Base-by-base conservation (phyloP, 441 rosid genomes). In the Dalechampia spathulata region DNA sequence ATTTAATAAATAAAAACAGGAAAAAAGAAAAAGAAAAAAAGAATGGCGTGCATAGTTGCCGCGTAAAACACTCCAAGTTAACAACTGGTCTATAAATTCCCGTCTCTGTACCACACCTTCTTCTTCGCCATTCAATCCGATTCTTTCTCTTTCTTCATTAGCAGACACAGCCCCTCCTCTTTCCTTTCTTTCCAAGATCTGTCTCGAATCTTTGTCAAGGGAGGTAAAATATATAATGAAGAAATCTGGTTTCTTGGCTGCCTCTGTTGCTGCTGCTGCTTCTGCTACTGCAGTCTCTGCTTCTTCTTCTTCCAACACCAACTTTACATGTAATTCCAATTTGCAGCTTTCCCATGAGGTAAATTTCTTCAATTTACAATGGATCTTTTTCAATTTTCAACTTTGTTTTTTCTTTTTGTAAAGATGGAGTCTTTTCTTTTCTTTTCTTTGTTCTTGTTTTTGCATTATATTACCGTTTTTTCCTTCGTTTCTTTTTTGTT, bases 211-310 rank as follows among this genome's bases (percentile, higher is more conserved):
- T 38, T 51, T 16, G 23, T 32, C 55, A 39, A 55, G 15, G 49
- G 0, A n/a, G 46, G 20, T 43, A 25, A 52, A 27, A 36, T 41
- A 47, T 40, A 23, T 28, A 21, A 90, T 83, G 95, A 85, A 85
- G 75, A 82, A 69, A 69, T 78, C 95, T 1, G 75, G 85, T 25
- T 21, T 83, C 53, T 49, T 87, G 1, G 85, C 85, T 20, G 92
- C 82, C 17, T 80, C 87, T 20, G 66, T 80, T 17, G 85, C 90
- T 9, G 83, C 87, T 1, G 83, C 72, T 13, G 75, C 86, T 17
- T 80, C 82, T 38, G 52, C 89, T 14, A 48, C 77, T 46, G 56
- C 71, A 2, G 6, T 12, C 1, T 32, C 37, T 32, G n/a, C n/a
- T n/a, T n/a, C n/a, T n/a, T n/a, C n/a, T n/a, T n/a, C n/a, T n/a